These are phyloP conservation scores for Pythium graminicola DNA, from an alignment of 352 stramenopile genomes.

Conservation along the genomic window DNA sequence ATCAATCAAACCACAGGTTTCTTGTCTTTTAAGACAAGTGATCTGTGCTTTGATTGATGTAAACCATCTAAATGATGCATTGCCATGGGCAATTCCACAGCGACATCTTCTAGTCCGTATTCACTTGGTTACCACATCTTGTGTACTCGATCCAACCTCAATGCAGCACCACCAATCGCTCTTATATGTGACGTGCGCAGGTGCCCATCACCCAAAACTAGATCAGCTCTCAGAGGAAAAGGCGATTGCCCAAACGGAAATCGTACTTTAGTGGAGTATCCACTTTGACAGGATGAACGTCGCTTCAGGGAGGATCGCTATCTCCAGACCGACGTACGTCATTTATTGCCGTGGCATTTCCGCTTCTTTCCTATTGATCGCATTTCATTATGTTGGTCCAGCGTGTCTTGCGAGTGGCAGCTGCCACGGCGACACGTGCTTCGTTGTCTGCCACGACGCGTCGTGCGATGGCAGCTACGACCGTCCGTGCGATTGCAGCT, in stretches of 20 bases:
- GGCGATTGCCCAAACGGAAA: conserved; percentile 22
- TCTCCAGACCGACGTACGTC: background rate
- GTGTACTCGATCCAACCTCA: too few relatives aligned
- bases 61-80: too few relatives aligned
- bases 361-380: conserved; percentile 5
- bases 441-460: background rate
- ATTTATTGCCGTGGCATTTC: conserved; percentile 6
- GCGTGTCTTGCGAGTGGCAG: conserved; percentile 14
- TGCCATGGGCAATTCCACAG: too few relatives aligned
- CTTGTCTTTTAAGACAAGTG: too few relatives aligned
- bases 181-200: conserved; percentile 16
- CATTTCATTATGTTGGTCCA: conserved; percentile 17
- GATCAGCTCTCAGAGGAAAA: conserved; percentile 4
- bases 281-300: conserved; percentile 10
- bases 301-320: background rate
- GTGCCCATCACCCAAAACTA: conserved; percentile 3
- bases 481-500: background rate
- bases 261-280: conserved; percentile 24
- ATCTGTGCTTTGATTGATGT: too few relatives aligned
- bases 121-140: too few relatives aligned
- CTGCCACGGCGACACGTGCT: background rate
- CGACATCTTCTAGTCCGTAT: too few relatives aligned
- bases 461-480: background rate
- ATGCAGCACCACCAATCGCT: too few relatives aligned
- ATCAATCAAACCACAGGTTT: too few relatives aligned